A percentile compares a stretch with the other conserved stretches of the same genome.
These are phyloP conservation scores for Fonsecaea monophora DNA, from an alignment of 2,329 filamentous ascomycete species.

Conservation along the genomic window DNA sequence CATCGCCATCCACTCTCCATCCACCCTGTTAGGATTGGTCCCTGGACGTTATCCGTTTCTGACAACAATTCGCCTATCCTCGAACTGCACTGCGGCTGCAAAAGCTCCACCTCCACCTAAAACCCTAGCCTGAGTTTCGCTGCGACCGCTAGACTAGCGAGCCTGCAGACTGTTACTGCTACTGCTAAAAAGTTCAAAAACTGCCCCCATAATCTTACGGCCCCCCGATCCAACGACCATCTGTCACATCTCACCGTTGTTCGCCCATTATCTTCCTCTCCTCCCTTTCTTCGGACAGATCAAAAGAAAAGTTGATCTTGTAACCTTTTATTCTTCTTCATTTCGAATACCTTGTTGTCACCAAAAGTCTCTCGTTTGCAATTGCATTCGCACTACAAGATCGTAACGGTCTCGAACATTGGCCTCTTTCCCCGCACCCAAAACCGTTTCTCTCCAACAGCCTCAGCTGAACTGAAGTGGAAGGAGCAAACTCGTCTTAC, in stretches of 20 bases:
- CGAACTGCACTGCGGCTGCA: not conserved
- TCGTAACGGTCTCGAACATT: constrained; percentile 6
- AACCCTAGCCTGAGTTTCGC: constrained; percentile 2
- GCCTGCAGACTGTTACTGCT: not conserved
- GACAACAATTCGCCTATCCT: constrained; percentile 13
- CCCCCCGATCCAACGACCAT: constrained; percentile 9
- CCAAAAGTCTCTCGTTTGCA: constrained; percentile 10
- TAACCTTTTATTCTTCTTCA: not conserved
- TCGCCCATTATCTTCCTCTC: constrained; percentile 10
- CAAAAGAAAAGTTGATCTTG: not conserved
- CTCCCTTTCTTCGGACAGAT: not conserved
- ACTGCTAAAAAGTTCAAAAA: constrained; percentile 2
- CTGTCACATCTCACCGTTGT: constrained; percentile 13
- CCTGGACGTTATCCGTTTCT: constrained; percentile 5
- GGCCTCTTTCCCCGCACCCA: constrained; percentile 15
- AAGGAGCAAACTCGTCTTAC: constrained; percentile 9
- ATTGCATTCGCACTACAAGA: not conserved
- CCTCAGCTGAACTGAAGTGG: constrained; percentile 12
- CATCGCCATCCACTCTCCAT: constrained; percentile 1
- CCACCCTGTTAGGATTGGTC: not conserved
- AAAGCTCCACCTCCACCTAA: constrained; percentile 6
- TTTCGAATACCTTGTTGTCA: not conserved
- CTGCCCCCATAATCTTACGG: constrained; percentile 23
- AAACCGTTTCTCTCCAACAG: constrained; percentile 15
- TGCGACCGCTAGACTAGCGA: constrained; percentile 4